Evolutionary conservation across 164 flowering plant genomes (phyloP).

Genomic region (Euptelea pleiosperma): DNA sequence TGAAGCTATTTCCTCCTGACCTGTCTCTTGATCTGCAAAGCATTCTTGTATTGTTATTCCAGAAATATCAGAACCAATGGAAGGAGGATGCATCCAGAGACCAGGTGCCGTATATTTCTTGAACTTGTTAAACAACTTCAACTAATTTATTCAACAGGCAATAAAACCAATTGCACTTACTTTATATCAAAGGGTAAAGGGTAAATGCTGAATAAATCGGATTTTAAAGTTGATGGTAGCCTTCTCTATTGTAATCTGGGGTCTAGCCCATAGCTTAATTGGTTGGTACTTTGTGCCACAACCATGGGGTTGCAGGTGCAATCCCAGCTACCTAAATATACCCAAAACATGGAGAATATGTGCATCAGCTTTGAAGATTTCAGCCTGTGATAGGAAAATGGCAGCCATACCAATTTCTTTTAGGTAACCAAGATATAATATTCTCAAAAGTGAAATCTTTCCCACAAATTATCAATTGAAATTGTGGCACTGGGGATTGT

Average conservation of each 20-base stretch:
- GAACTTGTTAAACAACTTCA: not conserved
- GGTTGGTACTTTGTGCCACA: not conserved
- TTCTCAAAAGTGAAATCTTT: too few species aligned
- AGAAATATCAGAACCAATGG: constrained; percentile 47
- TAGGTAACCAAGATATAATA: too few species aligned
- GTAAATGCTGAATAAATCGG: constrained; percentile 1
- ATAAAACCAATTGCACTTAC: not conserved
- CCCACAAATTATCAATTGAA: too few species aligned
- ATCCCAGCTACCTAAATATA: not conserved
- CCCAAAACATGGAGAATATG: too few species aligned
- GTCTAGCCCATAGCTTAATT: too few species aligned
- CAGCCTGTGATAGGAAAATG: constrained; percentile 3
- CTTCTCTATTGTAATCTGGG: too few species aligned
- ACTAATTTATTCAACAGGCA: not conserved
- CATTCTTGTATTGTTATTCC: constrained; percentile 32
- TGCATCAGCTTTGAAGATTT: too few species aligned
- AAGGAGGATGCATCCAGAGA: constrained; percentile 41
- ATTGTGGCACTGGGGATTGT: too few species aligned
- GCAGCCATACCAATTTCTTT: not conserved
- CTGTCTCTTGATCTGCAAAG: constrained; percentile 38
- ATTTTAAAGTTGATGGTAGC: too few species aligned
- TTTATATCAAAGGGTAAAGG: not conserved
- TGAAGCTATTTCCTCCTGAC: constrained; percentile 50
- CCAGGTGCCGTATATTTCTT: constrained; percentile 24
- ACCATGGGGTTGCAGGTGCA: not conserved